These are phyloP conservation scores for Saccharum hybrid DNA, from an alignment of 202 grass and related monocot genomes.

Conservation along the genomic window DNA sequence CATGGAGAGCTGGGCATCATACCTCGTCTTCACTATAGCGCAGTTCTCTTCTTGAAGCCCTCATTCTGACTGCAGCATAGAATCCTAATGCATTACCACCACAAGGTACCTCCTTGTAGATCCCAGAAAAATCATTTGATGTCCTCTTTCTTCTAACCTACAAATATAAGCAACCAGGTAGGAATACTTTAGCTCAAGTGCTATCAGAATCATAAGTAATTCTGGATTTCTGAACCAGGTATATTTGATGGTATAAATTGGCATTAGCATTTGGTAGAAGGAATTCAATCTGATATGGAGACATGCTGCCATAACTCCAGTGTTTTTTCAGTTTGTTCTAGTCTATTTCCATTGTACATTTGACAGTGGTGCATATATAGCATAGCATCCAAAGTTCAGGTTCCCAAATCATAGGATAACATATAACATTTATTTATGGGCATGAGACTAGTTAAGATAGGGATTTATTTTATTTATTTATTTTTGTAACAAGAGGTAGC, in stretches of 20 bases:
- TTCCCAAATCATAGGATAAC: too few species aligned
- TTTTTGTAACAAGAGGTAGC: background rate
- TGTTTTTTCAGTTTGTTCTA: constrained; percentile 9
- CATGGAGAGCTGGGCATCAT: constrained; percentile 2
- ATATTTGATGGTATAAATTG: background rate
- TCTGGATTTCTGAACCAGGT: background rate
- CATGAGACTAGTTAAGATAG: background rate
- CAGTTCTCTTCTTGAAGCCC: constrained; percentile 80
- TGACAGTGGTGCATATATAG: background rate
- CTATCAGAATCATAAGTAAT: background rate
- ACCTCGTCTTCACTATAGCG: constrained; percentile 69
- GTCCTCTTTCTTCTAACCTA: constrained; percentile 71
- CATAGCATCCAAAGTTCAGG: background rate
- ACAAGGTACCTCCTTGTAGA: constrained; percentile 73
- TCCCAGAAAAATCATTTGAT: constrained; percentile 36
- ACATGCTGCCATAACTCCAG: background rate
- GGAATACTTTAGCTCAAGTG: background rate
- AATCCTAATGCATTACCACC: constrained; percentile 91
- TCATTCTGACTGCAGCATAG: constrained; percentile 88
- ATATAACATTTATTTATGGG: background rate
- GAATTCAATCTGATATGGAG: constrained; percentile 11
- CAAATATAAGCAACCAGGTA: constrained; percentile 31
- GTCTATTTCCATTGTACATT: background rate
- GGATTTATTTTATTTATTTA: too few species aligned
- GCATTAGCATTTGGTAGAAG: background rate